Conservation (phyloP, 176 grass and related monocot genomes). For the Miscanthus lutarioriparius region DNA sequence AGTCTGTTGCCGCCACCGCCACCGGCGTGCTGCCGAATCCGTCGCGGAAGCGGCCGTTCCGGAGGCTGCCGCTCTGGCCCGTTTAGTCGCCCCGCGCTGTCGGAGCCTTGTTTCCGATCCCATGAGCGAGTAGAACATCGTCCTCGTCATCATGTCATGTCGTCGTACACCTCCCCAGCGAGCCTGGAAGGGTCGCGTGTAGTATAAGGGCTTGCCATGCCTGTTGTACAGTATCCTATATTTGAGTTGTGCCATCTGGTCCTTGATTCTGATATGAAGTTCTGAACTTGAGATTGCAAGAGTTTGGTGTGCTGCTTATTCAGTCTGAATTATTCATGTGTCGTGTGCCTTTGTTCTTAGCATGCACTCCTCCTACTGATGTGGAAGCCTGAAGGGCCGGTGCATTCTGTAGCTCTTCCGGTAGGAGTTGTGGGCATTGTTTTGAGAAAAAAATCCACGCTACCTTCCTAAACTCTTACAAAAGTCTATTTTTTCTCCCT, state of each 20-base stretch:
- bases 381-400: not conserved
- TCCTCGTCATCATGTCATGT: constrained; percentile 3
- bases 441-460: too few species aligned
- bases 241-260: not conserved
- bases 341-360: not conserved
- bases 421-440: not conserved
- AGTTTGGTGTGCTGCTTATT: not conserved
- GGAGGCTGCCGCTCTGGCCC: too few species aligned
- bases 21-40: too few species aligned
- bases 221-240: constrained; percentile 13
- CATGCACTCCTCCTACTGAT: not conserved
- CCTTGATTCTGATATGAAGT: not conserved
- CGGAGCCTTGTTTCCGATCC: not conserved
- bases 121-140: not conserved
- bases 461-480: too few species aligned
- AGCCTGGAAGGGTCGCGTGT: constrained; percentile 25
- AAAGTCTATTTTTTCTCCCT: too few species aligned
- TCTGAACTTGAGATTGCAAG: not conserved
- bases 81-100: too few species aligned
- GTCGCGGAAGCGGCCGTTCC: too few species aligned
- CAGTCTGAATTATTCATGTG: not conserved
- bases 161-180: not conserved
- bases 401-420: not conserved
- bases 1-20: too few species aligned
- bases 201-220: not conserved